Evolutionary conservation across 352 stramenopile genomes (phyloP), one percentile per base, ranked within the genome.

Genomic region (Plasmopara viticola): DNA sequence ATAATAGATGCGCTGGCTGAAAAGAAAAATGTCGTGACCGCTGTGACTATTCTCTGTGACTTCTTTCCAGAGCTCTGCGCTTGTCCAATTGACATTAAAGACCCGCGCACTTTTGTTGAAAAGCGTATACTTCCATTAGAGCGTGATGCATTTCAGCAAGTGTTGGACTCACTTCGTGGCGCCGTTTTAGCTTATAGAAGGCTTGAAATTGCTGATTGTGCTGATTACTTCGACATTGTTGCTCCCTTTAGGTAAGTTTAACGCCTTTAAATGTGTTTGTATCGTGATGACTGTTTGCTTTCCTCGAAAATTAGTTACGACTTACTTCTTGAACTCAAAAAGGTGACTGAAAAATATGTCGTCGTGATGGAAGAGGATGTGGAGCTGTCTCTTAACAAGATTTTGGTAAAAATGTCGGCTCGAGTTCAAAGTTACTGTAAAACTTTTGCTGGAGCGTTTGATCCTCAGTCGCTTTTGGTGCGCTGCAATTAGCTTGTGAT

Each of bases 111-210:
- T 14, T 65, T 82, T 45, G 68, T 78, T 17, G 43, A 53, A 18
- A 47, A 66, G 6, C 35, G 43, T 13, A 56, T 80, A 5, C 20
- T 82, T 7, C 50, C 55, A 38, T 57, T 84, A 17, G 73, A 84
- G 35, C 73, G 73, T 10, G 73, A 84, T 44, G 44, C 60, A 8
- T 84, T 84, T 60, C 71, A 84, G 18, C 73, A 84, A 72, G 64
- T 80, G 25, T 2, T 72, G 14, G 69, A 78, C 54, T 66, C 71
- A 25, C 54, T 82, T 46, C 70, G 72, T 2, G 45, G 59, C 0
- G 66, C 48, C 18, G 51, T 62, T 12, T 31, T 62, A 38, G 51
- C 62, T 9, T 53, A 55, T 29, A 77, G 74, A 53, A 57, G 46
- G 17, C 49, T 77, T 4, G 51, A 68, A 15, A 43, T 52, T 31